These are phyloP conservation scores for Shiraia sp. DNA, from an alignment of 2,329 filamentous ascomycete species.

Conservation along the genomic window DNA sequence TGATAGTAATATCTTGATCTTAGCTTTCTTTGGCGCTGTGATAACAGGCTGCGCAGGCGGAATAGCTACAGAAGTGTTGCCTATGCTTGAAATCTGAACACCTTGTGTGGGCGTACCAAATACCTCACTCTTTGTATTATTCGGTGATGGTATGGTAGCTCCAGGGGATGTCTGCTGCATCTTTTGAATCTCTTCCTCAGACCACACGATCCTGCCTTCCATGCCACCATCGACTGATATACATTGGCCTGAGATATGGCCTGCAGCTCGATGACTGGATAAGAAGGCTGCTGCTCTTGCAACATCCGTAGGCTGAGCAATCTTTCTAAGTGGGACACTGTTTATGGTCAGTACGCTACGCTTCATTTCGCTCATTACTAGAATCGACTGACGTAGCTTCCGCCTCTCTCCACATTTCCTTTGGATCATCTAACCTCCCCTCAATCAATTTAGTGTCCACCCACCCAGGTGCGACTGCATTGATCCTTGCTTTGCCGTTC, in stretches of 20 bases:
- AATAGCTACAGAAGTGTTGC: not conserved
- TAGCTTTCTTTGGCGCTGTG: slow-evolving; percentile 15
- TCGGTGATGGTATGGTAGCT: not conserved
- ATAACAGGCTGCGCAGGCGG: not conserved
- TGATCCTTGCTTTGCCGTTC: slow-evolving; percentile 56
- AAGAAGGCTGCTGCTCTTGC: slow-evolving; percentile 55
- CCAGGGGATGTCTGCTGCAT: slow-evolving; percentile 4
- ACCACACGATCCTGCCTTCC: slow-evolving; percentile 57
- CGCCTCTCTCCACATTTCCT: slow-evolving; percentile 55
- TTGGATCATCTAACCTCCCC: slow-evolving; percentile 54
- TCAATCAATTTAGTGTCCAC: slow-evolving; percentile 54
- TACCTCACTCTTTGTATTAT: slow-evolving; percentile 2
- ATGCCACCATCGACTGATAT: slow-evolving; percentile 57
- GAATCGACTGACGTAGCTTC: slow-evolving; percentile 48
- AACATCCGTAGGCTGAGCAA: slow-evolving; percentile 55
- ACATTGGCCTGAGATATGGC: slow-evolving; percentile 60
- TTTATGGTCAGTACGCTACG: slow-evolving; percentile 8
- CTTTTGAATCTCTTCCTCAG: slow-evolving; percentile 46
- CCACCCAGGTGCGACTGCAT: slow-evolving; percentile 57
- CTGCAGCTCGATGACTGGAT: slow-evolving; percentile 55
- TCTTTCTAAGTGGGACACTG: slow-evolving; percentile 51
- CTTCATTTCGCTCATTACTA: not conserved
- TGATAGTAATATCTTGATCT: slow-evolving; percentile 47
- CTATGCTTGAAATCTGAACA: slow-evolving; percentile 7
- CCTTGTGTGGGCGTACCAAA: slow-evolving; percentile 16